Evolutionary conservation across 352 stramenopile genomes (phyloP).

Genomic region (Phytophthora macrochlamydospora): DNA sequence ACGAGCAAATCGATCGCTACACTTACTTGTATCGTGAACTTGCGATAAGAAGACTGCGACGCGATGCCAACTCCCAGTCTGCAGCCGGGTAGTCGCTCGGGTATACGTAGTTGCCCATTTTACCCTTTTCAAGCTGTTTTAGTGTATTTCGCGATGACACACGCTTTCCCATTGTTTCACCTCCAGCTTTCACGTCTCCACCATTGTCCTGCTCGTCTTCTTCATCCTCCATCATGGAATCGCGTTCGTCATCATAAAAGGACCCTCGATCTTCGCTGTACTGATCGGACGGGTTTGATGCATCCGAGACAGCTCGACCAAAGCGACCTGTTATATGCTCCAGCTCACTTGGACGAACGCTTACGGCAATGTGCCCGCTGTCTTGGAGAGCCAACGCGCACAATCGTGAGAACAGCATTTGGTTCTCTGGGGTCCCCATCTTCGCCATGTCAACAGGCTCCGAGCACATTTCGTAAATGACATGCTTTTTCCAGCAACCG

Average conservation of each 20-base stretch:
- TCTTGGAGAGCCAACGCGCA: constrained; percentile 61
- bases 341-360: constrained; percentile 32
- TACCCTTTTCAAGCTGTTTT: constrained; percentile 63
- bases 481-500: constrained; percentile 35
- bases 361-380: constrained; percentile 31
- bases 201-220: constrained; percentile 38
- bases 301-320: constrained; percentile 43
- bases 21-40: constrained; percentile 76
- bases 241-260: constrained; percentile 37
- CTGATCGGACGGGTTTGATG: constrained; percentile 46
- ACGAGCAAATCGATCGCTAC: neutral
- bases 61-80: constrained; percentile 62
- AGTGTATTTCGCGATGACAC: constrained; percentile 45
- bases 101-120: constrained; percentile 71
- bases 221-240: constrained; percentile 33
- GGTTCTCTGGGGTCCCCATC: constrained; percentile 54
- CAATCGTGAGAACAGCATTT: constrained; percentile 70
- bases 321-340: constrained; percentile 27
- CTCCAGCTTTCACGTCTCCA: constrained; percentile 20
- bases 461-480: constrained; percentile 58
- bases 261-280: constrained; percentile 48
- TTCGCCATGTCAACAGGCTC: constrained; percentile 42
- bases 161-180: constrained; percentile 22
- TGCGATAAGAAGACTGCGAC: constrained; percentile 70
- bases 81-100: constrained; percentile 59